Evolutionary conservation across 805 yeast genomes (phyloP), one percentile per base, ranked within the genome.

Genomic region (Ogataea sp.): DNA sequence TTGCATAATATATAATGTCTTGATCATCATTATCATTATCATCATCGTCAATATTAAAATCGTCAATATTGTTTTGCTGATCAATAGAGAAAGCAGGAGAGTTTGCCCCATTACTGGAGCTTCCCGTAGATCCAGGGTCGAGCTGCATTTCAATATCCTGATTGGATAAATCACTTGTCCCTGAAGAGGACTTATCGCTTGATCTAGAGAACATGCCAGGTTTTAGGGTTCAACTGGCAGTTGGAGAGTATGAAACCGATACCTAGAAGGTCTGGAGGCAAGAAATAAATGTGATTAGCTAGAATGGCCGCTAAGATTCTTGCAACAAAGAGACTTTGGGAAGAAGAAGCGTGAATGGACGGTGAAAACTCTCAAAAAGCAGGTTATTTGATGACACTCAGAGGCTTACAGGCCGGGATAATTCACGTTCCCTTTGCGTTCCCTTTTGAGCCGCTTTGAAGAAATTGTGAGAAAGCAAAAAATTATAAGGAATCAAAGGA

Each of bases 21-120:
- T 16, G 6, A 24, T 33, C 56, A 17, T 55, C 58, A 25, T 60
- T 44, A 39, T 65, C 69, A 30, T 56, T 38, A 28, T 30, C 31
- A n/a, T 33, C 42, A 20, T 27, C 32, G 20, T 35, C 32, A 20
- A 26, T 27, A n/a, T 20, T 27, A 29, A 29, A 25, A 16, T 23
- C 32, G 18, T 29, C 34, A 7, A 16, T 32, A 23, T 30, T 6
- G 18, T 26, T 14, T n/a, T n/a, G n/a, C n/a, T n/a, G n/a, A 18
- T 34, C 38, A 18, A 30, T 14, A 17, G 5, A 8, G 10, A 32
- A 36, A 27, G n/a, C n/a, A 6, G 17, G 6, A 6, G 32, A 15
- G 32, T 13, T 11, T 10, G 29, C 6, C 14, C 10, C 6, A 15
- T 26, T 26, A 13, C 6, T 26, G 11, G 14, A 13, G n/a, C 29